phyloP scores from a whole-genome alignment of 2,329 filamentous ascomycete species.

The Blumeria graminis region DNA sequence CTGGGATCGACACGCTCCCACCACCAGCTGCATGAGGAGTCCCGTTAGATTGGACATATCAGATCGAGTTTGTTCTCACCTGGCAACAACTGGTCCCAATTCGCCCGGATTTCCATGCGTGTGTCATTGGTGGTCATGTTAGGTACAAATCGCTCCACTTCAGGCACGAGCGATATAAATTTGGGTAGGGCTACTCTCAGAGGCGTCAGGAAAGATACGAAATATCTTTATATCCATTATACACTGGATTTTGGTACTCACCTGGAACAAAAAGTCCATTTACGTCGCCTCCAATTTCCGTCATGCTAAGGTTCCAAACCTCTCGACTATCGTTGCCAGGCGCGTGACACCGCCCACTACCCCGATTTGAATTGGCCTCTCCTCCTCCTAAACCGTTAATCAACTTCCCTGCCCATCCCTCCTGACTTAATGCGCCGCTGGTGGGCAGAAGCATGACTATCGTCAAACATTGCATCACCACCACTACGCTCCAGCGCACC shows the following conservation, averaged over 20 bases:
- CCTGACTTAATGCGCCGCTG: constrained; percentile 4
- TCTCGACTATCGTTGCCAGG: background rate
- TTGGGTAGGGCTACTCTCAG: constrained; percentile 1
- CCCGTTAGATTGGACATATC: background rate
- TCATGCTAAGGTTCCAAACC: constrained; percentile 3
- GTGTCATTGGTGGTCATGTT: constrained; percentile 14
- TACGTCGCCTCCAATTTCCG: constrained; percentile 16
- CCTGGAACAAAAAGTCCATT: constrained; percentile 15
- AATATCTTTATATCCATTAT: too few relatives aligned
- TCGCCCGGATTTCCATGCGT: constrained; percentile 13
- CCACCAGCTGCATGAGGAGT: constrained; percentile 10
- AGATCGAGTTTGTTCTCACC: constrained; percentile 5
- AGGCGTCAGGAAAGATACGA: too few relatives aligned
- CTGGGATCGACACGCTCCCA: constrained; percentile 14
- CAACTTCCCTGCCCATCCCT: constrained; percentile 3
- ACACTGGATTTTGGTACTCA: constrained; percentile 4
- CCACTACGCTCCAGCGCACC: constrained; percentile 11
- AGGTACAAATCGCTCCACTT: constrained; percentile 14
- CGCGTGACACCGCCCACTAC: constrained; percentile 3
- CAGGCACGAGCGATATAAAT: constrained; percentile 11
- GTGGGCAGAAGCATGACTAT: constrained; percentile 10
- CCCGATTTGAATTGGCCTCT: background rate
- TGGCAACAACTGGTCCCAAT: constrained; percentile 16
- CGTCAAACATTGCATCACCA: constrained; percentile 12
- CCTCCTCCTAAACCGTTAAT: background rate